Evolutionary conservation across 768 basidiomycete species (phyloP), one percentile per base, ranked within the genome.

Genomic region (Boletellus emodensis): DNA sequence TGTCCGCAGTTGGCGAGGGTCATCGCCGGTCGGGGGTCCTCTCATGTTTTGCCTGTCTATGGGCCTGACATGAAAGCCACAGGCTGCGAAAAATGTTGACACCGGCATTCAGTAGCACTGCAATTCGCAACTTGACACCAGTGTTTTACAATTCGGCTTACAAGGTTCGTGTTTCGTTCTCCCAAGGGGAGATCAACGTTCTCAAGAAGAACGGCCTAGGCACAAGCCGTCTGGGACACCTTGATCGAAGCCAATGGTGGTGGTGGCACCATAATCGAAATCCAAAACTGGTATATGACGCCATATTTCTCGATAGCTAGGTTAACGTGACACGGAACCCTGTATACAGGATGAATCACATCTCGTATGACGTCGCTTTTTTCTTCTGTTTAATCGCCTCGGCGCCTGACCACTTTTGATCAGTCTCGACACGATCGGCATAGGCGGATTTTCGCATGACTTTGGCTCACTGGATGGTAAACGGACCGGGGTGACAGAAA

Each of bases 371-470:
- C n/a, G 9, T 20, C 9, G 3, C 18, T 22, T 22, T 15, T n/a
- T 17, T 37, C n/a, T 37, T 22, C 9, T 8, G 9, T 17, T 22
- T 39, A 7, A 6, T 39, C 18, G 20, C 9, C 20, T 18, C n/a
- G 6, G 20, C 20, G 18, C 13, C 17, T 22, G 18, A 39, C 10
- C 18, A 18, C 7, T 17, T 17, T n/a, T n/a, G 36, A n/a, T n/a
- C 8, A 75, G 73, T 17, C 63, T 78, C 14, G 74, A 78, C 53
- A 71, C 62, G 26, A 70, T 75, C 46, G 74, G 75, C 13, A 68
- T 75, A 24, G 69, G 73, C 3, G 72, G 75, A 1, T 75, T 78
- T 55, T 72, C 73, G 1, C 71, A 77, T 52, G 70, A 77, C 58
- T 78, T 78, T 50, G 70, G 63, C n/a, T 61, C 73, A 0, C 63